phyloP scores from a whole-genome alignment of 306 rosid genomes.

The Herpetospermum pedunculosum region DNA sequence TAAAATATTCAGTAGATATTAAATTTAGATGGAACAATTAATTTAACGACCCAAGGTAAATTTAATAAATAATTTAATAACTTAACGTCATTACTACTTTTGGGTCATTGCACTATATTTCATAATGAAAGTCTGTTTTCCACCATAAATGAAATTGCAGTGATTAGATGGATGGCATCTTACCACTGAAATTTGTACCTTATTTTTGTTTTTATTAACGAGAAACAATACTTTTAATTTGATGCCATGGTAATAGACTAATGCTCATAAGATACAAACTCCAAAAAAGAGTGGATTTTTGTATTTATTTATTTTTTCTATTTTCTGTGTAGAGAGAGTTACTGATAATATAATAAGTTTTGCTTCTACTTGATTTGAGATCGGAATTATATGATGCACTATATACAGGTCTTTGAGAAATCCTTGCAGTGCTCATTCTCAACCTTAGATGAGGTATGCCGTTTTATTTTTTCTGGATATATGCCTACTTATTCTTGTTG shows the following conservation, averaged over 20 bases:
- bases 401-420: slow-evolving; percentile 67
- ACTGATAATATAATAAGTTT: not conserved
- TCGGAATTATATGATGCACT: not conserved
- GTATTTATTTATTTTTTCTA: not conserved
- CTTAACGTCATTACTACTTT: too few species aligned
- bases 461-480: slow-evolving; percentile 1
- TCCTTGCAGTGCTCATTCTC: slow-evolving; percentile 58
- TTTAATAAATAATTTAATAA: too few species aligned
- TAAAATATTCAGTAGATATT: too few species aligned
- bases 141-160: not conserved
- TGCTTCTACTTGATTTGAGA: not conserved
- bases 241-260: too few species aligned
- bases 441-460: slow-evolving; percentile 62
- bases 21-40: too few species aligned
- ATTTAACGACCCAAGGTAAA: too few species aligned
- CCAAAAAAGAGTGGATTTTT: too few species aligned
- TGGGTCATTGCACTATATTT: too few species aligned
- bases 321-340: not conserved
- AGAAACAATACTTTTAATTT: too few species aligned
- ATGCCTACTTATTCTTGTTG: not conserved
- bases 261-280: too few species aligned
- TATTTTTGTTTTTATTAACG: too few species aligned
- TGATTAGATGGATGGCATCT: not conserved
- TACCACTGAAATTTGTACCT: not conserved
- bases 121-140: too few species aligned